phyloP scores from a whole-genome alignment of 2,329 filamentous ascomycete species.

The Zymoseptoria ardabiliae region DNA sequence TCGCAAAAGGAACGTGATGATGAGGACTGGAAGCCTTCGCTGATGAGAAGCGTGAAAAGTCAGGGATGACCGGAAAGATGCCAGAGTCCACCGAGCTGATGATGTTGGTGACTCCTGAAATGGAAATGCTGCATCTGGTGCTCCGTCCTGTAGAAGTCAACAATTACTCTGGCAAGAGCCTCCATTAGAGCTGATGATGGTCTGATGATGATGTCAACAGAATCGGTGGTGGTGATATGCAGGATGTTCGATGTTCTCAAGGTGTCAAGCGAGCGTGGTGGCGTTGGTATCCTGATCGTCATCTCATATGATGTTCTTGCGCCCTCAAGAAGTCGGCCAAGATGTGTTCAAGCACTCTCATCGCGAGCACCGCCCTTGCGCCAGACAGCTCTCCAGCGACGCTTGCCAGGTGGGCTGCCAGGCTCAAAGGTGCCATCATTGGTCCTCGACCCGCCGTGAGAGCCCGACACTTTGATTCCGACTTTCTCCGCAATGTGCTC shows the following conservation, averaged over 20 bases:
- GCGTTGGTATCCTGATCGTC: not conserved
- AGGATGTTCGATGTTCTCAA: not conserved
- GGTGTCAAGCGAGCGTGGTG: not conserved
- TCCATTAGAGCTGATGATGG: not conserved
- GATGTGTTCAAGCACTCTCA: not conserved
- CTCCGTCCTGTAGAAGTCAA: not conserved
- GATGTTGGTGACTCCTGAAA: not conserved
- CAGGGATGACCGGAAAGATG: not conserved
- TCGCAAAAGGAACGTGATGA: not conserved
- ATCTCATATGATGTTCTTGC: not conserved
- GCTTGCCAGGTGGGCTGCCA: conserved; percentile 22
- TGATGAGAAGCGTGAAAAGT: not conserved
- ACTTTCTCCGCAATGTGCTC: conserved; percentile 42
- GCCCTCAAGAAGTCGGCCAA: not conserved
- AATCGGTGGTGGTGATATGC: not conserved
- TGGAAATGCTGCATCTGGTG: not conserved
- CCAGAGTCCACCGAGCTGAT: not conserved
- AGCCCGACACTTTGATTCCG: conserved; percentile 29
- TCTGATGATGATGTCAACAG: not conserved
- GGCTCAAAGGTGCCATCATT: conserved; percentile 9
- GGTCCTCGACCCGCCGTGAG: conserved; percentile 10
- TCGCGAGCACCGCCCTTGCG: conserved; percentile 17
- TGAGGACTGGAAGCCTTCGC: not conserved
- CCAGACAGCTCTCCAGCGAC: conserved; percentile 29
- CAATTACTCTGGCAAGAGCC: not conserved